Conservation (phyloP, 805 yeast genomes). For the Groenewaldozyma salmanticensis region DNA sequence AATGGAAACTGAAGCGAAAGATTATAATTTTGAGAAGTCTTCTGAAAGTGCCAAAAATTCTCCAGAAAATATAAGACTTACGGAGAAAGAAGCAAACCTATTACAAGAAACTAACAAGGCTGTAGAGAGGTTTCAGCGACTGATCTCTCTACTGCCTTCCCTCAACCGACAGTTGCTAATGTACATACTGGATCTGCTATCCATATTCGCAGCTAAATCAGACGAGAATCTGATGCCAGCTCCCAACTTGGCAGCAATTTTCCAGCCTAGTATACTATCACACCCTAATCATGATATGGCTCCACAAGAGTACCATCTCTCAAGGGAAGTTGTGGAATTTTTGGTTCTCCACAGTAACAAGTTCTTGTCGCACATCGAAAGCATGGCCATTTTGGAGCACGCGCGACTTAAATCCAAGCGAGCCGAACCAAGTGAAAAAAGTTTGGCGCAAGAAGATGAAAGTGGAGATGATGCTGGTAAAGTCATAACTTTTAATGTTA, state of each 20-base stretch:
- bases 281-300: constrained; percentile 90
- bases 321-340: constrained; percentile 80
- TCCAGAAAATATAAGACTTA: neutral
- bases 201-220: constrained; percentile 74
- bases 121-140: constrained; percentile 55
- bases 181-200: constrained; percentile 76
- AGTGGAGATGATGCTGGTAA: neutral
- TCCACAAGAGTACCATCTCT: constrained; percentile 82
- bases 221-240: constrained; percentile 83
- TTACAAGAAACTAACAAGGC: constrained; percentile 32
- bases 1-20: neutral
- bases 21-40: neutral
- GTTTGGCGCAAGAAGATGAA: neutral
- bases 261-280: constrained; percentile 91
- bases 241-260: constrained; percentile 85
- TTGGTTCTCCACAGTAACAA: constrained; percentile 78
- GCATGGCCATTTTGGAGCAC: constrained; percentile 25
- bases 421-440: neutral
- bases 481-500: neutral
- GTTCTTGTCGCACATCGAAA: constrained; percentile 45
- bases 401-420: constrained; percentile 9
- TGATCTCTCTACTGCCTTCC: constrained; percentile 65
- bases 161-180: constrained; percentile 72
- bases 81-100: constrained; percentile 7
- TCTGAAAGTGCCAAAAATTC: too few species aligned